Conservation (phyloP, 2,329 filamentous ascomycete genomes). For the Dryadomyces quercus-mongolicae region DNA sequence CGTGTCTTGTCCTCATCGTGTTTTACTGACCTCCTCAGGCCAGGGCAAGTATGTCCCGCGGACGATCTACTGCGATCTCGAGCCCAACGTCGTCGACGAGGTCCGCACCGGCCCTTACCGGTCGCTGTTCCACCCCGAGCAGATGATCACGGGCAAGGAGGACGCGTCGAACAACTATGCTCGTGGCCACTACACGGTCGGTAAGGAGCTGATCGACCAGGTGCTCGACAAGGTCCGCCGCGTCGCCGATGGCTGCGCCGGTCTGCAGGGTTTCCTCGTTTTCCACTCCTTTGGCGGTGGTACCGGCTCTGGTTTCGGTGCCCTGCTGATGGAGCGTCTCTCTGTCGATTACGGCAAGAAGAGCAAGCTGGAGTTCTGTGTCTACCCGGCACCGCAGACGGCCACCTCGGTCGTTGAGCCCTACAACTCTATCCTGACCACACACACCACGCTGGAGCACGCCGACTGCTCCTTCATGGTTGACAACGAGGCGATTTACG, state of each 20-base stretch:
- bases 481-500: constrained; percentile 99
- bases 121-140: constrained; percentile 94
- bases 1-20: not conserved
- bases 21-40: constrained; percentile 29
- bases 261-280: constrained; percentile 97
- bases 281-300: constrained; percentile 99
- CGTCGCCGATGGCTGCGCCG: constrained; percentile 94
- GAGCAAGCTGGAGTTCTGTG: constrained; percentile 99
- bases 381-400: constrained; percentile 95
- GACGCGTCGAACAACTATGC: constrained; percentile 99
- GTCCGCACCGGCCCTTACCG: constrained; percentile 96
- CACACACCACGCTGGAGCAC: constrained; percentile 98
- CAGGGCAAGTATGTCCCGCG: constrained; percentile 98
- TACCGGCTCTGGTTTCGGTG: constrained; percentile 97
- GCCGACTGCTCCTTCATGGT: constrained; percentile 99
- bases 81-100: constrained; percentile 98
- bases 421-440: constrained; percentile 99
- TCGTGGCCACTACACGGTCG: constrained; percentile 98
- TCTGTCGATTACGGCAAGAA: constrained; percentile 99
- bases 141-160: constrained; percentile 99
- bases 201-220: constrained; percentile 98
- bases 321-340: constrained; percentile 95
- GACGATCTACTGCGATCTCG: constrained; percentile 98
- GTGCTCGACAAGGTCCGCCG: constrained; percentile 96
- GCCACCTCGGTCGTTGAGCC: constrained; percentile 97